These are phyloP conservation scores for Colletotrichum paranaense DNA, from an alignment of 2,329 filamentous ascomycete genomes.

Conservation along the genomic window DNA sequence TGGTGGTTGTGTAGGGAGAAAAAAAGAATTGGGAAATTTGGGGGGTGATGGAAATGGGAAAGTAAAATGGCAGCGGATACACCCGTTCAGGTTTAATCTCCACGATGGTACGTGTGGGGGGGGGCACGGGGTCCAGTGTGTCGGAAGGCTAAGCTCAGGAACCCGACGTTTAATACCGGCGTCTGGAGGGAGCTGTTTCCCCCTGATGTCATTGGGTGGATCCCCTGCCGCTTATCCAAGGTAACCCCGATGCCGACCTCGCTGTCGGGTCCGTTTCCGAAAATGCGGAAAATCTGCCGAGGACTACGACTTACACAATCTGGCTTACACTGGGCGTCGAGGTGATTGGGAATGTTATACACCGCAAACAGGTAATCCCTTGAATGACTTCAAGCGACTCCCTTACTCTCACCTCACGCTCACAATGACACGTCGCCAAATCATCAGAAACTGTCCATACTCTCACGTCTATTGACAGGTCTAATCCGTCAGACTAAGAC, in stretches of 20 bases:
- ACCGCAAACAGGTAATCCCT: neutral
- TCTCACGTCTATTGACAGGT: slow-evolving; percentile 34
- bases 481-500: slow-evolving; percentile 24
- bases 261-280: slow-evolving; percentile 1
- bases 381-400: neutral
- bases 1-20: neutral
- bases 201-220: slow-evolving; percentile 30
- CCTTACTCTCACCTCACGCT: neutral
- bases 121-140: slow-evolving; percentile 5
- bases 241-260: slow-evolving; percentile 2
- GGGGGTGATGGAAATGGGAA: neutral
- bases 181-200: too few species aligned
- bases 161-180: slow-evolving; percentile 8
- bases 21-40: neutral
- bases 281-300: slow-evolving; percentile 7
- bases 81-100: slow-evolving; percentile 8
- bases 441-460: neutral
- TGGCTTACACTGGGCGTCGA: too few species aligned
- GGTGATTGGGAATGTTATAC: neutral
- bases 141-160: slow-evolving; percentile 14
- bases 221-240: slow-evolving; percentile 1
- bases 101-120: slow-evolving; percentile 28
- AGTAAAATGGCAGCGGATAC: slow-evolving; percentile 1
- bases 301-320: neutral
- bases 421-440: neutral